These are phyloP conservation scores for Vitis amurensis DNA, from an alignment of 164 flowering plant species.

Conservation along the genomic window DNA sequence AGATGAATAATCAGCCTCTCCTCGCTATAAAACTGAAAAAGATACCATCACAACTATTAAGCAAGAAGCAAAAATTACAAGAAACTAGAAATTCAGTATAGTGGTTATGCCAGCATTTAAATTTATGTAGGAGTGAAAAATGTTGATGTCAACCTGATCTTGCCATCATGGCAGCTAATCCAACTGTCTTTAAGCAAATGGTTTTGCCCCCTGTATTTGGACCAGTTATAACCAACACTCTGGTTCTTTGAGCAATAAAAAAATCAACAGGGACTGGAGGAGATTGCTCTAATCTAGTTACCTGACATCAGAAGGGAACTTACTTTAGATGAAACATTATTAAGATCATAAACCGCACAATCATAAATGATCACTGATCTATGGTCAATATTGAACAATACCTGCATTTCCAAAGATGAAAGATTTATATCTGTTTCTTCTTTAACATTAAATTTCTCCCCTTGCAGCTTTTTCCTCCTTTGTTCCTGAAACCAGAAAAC, in stretches of 20 bases:
- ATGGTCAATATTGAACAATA: constrained; percentile 6
- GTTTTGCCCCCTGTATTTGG: constrained; percentile 99
- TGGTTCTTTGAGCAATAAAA: constrained; percentile 52
- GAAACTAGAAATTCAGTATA: background rate
- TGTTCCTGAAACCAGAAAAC: constrained; percentile 42
- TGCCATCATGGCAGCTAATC: constrained; percentile 95
- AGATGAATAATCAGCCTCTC: too few relatives aligned
- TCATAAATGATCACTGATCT: background rate
- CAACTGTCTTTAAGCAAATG: constrained; percentile 84
- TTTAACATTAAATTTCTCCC: constrained; percentile 27
- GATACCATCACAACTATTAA: background rate
- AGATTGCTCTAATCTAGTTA: constrained; percentile 48
- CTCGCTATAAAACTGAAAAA: background rate
- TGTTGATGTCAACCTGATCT: constrained; percentile 61
- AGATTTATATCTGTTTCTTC: constrained; percentile 38
- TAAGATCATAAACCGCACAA: background rate
- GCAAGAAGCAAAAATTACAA: background rate
- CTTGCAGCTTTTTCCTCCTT: constrained; percentile 54
- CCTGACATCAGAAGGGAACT: constrained; percentile 37
- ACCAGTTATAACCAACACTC: constrained; percentile 85
- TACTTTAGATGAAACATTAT: background rate
- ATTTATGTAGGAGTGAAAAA: too few relatives aligned
- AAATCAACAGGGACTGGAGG: constrained; percentile 86
- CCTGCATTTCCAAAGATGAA: constrained; percentile 51
- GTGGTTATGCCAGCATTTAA: background rate